Evolutionary conservation across 2,329 filamentous ascomycete species (phyloP).

Genomic region (Rhynchosporium graminicola): DNA sequence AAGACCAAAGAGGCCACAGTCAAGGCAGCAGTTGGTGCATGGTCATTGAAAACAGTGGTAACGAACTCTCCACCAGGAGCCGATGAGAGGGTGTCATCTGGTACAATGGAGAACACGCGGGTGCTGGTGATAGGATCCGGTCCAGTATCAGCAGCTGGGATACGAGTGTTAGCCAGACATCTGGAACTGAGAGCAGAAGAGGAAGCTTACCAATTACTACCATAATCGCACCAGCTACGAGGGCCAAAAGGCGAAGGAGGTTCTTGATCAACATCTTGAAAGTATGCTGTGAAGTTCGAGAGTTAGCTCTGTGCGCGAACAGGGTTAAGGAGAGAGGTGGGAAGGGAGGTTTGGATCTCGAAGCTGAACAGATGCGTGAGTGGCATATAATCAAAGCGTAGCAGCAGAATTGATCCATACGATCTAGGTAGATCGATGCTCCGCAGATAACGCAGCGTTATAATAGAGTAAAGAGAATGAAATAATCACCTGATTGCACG

Average conservation of each 20-base stretch:
- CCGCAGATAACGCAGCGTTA: neutral
- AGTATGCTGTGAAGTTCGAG: neutral
- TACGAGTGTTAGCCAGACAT: neutral
- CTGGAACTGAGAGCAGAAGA: neutral
- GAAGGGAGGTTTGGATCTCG: neutral
- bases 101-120: neutral
- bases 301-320: neutral
- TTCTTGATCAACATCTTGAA: constrained; percentile 6
- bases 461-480: neutral
- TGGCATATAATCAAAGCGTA: neutral
- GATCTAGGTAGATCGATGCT: neutral
- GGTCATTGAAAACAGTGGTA: neutral
- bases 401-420: neutral
- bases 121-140: neutral
- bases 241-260: neutral
- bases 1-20: neutral
- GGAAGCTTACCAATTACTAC: neutral
- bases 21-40: neutral
- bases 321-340: neutral
- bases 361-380: neutral
- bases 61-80: neutral
- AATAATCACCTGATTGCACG: neutral
- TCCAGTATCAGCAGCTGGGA: constrained; percentile 1
- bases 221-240: neutral
- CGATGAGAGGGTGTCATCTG: neutral